Evolutionary conservation across 441 rosid genomes (phyloP), one percentile per base, ranked within the genome.

Genomic region (Brassica balearica): DNA sequence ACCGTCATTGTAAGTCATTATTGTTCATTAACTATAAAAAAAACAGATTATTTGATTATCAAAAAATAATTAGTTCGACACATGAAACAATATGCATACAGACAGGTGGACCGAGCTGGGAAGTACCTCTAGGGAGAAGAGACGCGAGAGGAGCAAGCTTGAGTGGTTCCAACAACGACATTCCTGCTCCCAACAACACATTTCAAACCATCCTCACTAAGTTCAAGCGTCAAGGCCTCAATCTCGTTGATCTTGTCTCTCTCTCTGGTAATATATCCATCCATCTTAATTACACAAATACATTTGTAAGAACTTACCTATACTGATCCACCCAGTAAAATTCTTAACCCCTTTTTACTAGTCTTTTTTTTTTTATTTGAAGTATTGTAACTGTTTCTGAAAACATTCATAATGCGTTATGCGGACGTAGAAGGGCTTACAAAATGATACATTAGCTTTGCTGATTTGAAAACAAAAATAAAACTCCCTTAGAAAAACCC

Each of bases 151-250:
- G 84, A 17, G 97, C 96, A 71, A 92, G 97, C 89, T 71, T 94
- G 83, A 90, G 97, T 72, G 93, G 96, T 56, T 89, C 98, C 25
- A 94, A 94, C 87, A 88, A 86, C 82, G 83, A 91, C 81, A 93
- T 93, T 80, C 96, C 97, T 60, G 91, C 96, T 29, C 98, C 97
- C n/a, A 92, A 87, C 87, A 90, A 87, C 86, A 92, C 97, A n/a
- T 89, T 92, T 73, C 94, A 88, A 71, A 91, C 93, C 11, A 86
- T 94, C 68, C 92, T 91, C 69, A 86, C 95, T 41, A 89, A 88
- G 84, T 94, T 89, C 89, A 88, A 89, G 87, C 85, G 80, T 4
- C 71, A 89, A 69, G 95, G 96, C 48, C 96, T 94, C 3, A 23
- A 88, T 29, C 10, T 91, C 73, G 87, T 92, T 5, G 98, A 94